phyloP scores from a whole-genome alignment of 73 alveolate species.

The Stentor roeselii region DNA sequence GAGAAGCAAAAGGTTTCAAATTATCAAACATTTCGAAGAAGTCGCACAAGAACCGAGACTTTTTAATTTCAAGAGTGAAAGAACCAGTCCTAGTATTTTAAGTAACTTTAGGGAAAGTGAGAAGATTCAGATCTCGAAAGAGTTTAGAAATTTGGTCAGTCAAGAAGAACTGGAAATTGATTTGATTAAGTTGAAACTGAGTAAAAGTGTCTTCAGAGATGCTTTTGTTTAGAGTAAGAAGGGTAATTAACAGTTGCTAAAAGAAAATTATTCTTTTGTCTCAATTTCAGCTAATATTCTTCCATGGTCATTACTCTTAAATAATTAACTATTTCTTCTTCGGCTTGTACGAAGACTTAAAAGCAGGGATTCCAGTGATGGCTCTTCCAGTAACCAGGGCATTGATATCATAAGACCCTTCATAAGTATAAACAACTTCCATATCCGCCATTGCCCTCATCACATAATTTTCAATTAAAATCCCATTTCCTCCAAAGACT shows the following conservation, averaged over 20 bases:
- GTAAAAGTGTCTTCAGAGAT: background rate
- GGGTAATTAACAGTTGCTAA: too few species aligned
- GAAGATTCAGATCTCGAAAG: background rate
- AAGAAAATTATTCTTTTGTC: too few species aligned
- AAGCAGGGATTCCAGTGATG: constrained; percentile 65
- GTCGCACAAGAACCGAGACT: background rate
- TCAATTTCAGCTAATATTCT: too few species aligned
- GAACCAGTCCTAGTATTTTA: background rate
- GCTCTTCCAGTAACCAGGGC: constrained; percentile 70
- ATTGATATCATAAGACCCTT: constrained; percentile 78
- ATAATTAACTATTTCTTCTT: too few species aligned
- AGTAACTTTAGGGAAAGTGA: background rate
- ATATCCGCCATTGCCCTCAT: constrained; percentile 70
- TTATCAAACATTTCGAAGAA: too few species aligned
- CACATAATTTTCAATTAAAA: constrained; percentile 60
- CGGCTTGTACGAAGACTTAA: constrained; percentile 13
- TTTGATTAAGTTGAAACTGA: background rate
- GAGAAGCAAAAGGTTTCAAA: too few species aligned
- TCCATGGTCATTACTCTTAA: too few species aligned
- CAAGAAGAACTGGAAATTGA: background rate
- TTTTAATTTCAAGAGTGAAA: background rate
- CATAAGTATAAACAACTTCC: constrained; percentile 83
- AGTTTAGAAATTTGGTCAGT: background rate
- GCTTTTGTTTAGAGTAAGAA: background rate
- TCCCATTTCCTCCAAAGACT: constrained; percentile 84